Percentiles rank a stretch among this genome's conserved stretches.
phyloP scores from a whole-genome alignment of 2,329 filamentous ascomycete genomes.

The Calycina marina region DNA sequence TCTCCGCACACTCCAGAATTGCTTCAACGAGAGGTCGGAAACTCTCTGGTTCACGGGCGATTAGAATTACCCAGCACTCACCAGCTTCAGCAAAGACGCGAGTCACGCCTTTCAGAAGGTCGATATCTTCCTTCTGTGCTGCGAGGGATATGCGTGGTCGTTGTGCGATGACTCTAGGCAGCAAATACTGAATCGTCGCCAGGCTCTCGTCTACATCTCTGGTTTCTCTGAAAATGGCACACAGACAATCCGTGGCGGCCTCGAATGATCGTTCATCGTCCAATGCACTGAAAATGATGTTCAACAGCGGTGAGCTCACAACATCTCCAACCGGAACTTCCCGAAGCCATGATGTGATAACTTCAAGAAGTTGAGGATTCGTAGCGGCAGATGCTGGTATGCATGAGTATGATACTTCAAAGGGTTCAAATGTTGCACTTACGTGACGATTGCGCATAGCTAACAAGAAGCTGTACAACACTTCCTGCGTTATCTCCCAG shows the following conservation, averaged over 20 bases:
- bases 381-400: slow-evolving; percentile 55
- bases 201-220: slow-evolving; percentile 85
- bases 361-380: slow-evolving; percentile 85
- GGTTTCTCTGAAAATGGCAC: slow-evolving; percentile 82
- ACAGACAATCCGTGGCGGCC: slow-evolving; percentile 81
- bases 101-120: slow-evolving; percentile 77
- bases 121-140: slow-evolving; percentile 68
- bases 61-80: slow-evolving; percentile 84
- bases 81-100: slow-evolving; percentile 86
- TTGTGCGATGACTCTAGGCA: slow-evolving; percentile 66
- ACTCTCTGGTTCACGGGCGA: slow-evolving; percentile 67
- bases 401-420: slow-evolving; percentile 13
- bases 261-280: slow-evolving; percentile 67
- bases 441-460: slow-evolving; percentile 87
- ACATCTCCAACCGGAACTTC: slow-evolving; percentile 78
- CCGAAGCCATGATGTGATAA: slow-evolving; percentile 90
- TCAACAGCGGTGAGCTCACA: slow-evolving; percentile 71
- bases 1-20: slow-evolving; percentile 78
- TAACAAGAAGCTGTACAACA: slow-evolving; percentile 74
- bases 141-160: slow-evolving; percentile 61
- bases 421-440: slow-evolving; percentile 24
- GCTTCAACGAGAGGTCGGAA: slow-evolving; percentile 80
- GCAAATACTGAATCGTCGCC: slow-evolving; percentile 65
- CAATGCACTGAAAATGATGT: slow-evolving; percentile 65
- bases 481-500: slow-evolving; percentile 80